Base-by-base conservation (phyloP, 2,329 filamentous ascomycete species). In the Sporothrix brasiliensis region DNA sequence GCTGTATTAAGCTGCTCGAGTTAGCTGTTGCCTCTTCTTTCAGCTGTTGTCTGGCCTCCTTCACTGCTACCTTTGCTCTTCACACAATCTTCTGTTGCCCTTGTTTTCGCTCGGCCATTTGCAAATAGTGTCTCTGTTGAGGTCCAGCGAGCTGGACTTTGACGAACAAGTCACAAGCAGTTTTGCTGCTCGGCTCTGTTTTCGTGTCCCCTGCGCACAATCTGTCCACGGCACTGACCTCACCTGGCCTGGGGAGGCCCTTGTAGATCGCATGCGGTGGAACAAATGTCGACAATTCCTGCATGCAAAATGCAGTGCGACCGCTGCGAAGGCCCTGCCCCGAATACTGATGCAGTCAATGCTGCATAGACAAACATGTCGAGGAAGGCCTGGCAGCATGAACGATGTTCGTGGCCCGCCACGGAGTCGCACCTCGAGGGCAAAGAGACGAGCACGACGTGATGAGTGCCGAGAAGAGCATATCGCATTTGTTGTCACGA, bases 211-310 rank as follows among this genome's bases (percentile, higher is more conserved):
- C 41, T 50, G 41, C 14, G 41, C 61, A 41, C 27, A 65, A 34
- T 65, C 61, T 49, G 21, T 52, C 3, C 47, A 52, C 47, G 44
- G 27, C 19, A 27, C 16, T 27, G 49, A 14, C 30, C 47, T 56
- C 6, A 50, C 5, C 50, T 47, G 34, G n/a, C 5, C 50, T 21
- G 21, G n/a, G 61, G 24, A 50, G 61, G 21, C 41, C 61, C 39
- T 60, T 50, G 61, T 65, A 65, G 41, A 44, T 65, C 60, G 61
- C 30, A 50, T 65, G 58, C 21, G 4, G 58, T 63, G 58, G 6
- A 14, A 63, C 58, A 47, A 27, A 39, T 7, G 19, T 63, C 39
- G 58, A 47, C 39, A 61, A 47, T 63, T 27, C 21, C 21, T 47
- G 21, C 58, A 63, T 63, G 13, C 39, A 47, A 44, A 24, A 44